These are phyloP conservation scores for Hanseniaspora meyeri DNA, from an alignment of 805 yeast species.

Conservation along the genomic window DNA sequence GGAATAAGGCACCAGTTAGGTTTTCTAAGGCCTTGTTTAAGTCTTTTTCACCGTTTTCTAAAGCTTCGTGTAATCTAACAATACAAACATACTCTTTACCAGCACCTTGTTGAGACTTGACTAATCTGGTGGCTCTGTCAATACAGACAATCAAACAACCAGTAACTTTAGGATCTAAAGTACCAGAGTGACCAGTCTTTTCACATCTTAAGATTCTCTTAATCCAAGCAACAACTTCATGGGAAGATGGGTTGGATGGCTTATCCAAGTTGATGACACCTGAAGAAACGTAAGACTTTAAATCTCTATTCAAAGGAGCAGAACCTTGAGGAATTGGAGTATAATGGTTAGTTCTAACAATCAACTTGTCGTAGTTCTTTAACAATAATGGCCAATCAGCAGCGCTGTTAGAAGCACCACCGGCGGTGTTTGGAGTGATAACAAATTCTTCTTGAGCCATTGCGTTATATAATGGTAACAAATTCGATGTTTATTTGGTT, in stretches of 20 bases:
- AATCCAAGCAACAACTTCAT: slow-evolving; percentile 99
- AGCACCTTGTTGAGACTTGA: slow-evolving; percentile 98
- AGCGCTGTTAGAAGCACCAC: slow-evolving; percentile 69
- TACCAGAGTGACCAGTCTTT: slow-evolving; percentile 98
- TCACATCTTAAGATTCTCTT: slow-evolving; percentile 90
- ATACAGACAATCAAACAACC: slow-evolving; percentile 97
- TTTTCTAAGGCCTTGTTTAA: slow-evolving; percentile 80
- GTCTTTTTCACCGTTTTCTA: slow-evolving; percentile 71
- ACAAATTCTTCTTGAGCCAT: slow-evolving; percentile 44
- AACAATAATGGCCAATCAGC: slow-evolving; percentile 91
- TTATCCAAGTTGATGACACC: slow-evolving; percentile 97
- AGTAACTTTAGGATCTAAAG: slow-evolving; percentile 96
- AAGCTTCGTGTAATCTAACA: slow-evolving; percentile 85
- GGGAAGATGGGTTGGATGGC: slow-evolving; percentile 96
- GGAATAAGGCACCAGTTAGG: slow-evolving; percentile 96
- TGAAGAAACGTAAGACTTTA: slow-evolving; percentile 75
- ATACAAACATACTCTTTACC: slow-evolving; percentile 99
- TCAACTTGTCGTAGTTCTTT: slow-evolving; percentile 84
- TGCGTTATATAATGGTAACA: slow-evolving; percentile 33
- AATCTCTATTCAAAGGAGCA: slow-evolving; percentile 87
- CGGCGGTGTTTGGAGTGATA: slow-evolving; percentile 71
- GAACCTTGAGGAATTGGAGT: slow-evolving; percentile 95
- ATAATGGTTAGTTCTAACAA: slow-evolving; percentile 93
- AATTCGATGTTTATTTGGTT: background rate
- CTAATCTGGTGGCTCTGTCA: slow-evolving; percentile 95